A percentile compares a stretch with the other conserved stretches of the same genome.
Conservation (phyloP, 1,139 yeast genomes). For the Saccharomyces hybrid region DNA sequence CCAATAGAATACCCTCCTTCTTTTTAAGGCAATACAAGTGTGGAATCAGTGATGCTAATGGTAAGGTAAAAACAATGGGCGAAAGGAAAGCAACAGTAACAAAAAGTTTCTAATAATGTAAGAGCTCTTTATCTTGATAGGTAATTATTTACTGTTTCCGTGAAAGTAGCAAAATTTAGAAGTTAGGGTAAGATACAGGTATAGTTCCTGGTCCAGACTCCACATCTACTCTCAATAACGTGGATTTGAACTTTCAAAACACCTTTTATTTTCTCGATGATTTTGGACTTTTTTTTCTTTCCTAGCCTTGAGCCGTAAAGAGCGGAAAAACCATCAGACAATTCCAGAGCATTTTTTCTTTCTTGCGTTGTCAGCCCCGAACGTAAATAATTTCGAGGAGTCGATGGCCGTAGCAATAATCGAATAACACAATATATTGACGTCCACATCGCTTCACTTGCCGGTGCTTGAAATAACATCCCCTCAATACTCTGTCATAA, state of each 20-base stretch:
- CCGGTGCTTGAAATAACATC: background rate
- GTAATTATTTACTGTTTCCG: background rate
- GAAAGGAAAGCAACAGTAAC: background rate
- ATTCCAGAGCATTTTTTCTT: background rate
- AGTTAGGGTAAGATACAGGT: background rate
- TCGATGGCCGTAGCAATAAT: background rate
- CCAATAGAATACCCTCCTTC: background rate
- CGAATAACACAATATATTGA: background rate
- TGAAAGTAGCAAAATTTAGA: background rate
- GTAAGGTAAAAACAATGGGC: background rate
- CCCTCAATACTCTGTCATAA: background rate
- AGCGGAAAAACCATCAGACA: background rate
- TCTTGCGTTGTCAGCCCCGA: slow-evolving; percentile 1
- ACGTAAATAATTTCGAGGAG: background rate
- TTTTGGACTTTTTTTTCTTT: background rate
- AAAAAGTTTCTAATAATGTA: background rate
- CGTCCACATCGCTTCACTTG: background rate
- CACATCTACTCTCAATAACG: background rate
- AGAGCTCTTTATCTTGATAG: background rate
- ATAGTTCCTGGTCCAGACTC: background rate
- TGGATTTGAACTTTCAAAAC: background rate
- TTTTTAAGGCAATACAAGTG: background rate
- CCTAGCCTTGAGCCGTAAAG: background rate
- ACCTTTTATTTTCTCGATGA: background rate
- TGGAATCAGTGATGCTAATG: background rate